phyloP scores from a whole-genome alignment of 2,329 filamentous ascomycete genomes.

The Trichophaea hybrida region DNA sequence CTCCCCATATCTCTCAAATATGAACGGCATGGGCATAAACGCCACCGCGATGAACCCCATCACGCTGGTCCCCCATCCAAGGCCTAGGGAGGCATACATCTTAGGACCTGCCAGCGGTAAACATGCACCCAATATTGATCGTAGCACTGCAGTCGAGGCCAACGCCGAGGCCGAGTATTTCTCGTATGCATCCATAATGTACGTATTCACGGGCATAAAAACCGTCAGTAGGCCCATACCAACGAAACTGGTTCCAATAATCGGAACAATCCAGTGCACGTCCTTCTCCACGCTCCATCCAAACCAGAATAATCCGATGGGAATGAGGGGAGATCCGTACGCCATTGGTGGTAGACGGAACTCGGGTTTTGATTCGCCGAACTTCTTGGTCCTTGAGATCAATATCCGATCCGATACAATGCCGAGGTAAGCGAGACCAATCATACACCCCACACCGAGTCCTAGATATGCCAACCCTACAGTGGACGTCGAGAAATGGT shows the following conservation, averaged over 20 bases:
- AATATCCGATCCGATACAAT: conserved; percentile 35
- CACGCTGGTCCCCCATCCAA: conserved; percentile 46
- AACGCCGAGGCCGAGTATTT: conserved; percentile 48
- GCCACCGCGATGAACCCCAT: conserved; percentile 39
- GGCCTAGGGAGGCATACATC: conserved; percentile 46
- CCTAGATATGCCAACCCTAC: conserved; percentile 39
- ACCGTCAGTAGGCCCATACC: conserved; percentile 36
- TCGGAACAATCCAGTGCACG: conserved; percentile 45
- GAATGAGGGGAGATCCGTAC: conserved; percentile 39
- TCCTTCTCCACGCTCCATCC: conserved; percentile 43
- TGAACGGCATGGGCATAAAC: conserved; percentile 27
- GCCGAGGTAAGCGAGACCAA: conserved; percentile 34
- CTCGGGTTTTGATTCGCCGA: conserved; percentile 37
- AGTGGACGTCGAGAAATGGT: conserved; percentile 36
- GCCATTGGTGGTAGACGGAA: conserved; percentile 40
- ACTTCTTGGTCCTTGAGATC: conserved; percentile 41
- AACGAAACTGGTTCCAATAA: conserved; percentile 40
- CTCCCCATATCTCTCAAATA: conserved; percentile 33
- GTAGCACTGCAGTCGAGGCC: conserved; percentile 48
- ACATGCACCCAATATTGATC: conserved; percentile 42
- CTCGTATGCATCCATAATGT: conserved; percentile 49
- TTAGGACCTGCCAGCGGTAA: conserved; percentile 44
- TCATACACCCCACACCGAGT: conserved; percentile 37
- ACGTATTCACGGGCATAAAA: conserved; percentile 44
- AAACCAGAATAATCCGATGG: conserved; percentile 44